Conservation (phyloP, 495 filamentous ascomycete species). For the Penicillium fimorum region DNA sequence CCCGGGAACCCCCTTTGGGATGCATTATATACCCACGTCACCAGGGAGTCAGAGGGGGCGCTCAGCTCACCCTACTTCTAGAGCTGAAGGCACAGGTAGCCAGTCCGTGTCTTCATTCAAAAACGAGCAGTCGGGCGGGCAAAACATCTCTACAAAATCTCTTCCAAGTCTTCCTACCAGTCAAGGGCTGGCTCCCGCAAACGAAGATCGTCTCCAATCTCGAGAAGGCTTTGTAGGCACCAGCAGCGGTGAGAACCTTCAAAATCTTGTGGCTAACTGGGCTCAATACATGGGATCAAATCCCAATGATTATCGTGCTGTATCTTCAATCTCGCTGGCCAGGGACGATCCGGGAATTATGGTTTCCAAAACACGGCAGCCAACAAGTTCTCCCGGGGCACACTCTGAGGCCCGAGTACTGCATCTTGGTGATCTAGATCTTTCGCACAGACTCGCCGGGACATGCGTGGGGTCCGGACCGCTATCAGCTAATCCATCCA, state of each 20-base stretch:
- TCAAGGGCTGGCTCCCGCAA: background rate
- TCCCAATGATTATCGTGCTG: conserved; percentile 7
- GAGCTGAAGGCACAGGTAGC: background rate
- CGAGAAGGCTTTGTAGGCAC: background rate
- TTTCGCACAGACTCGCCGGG: conserved; percentile 32
- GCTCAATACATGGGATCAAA: conserved; percentile 14
- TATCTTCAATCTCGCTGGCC: conserved; percentile 26
- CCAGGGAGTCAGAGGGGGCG: conserved; percentile 6
- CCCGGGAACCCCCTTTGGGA: conserved; percentile 13
- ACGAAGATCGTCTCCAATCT: background rate
- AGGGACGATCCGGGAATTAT: conserved; percentile 20
- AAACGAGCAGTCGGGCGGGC: background rate
- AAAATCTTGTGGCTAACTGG: conserved; percentile 17
- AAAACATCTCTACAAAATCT: conserved; percentile 4
- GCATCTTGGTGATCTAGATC: conserved; percentile 37
- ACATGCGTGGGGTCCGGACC: conserved; percentile 24
- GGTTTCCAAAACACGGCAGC: conserved; percentile 31
- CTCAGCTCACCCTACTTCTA: background rate
- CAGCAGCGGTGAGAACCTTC: conserved; percentile 11
- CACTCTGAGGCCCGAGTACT: conserved; percentile 24
- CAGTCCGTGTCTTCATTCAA: background rate
- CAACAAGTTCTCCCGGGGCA: conserved; percentile 9
- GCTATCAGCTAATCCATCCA: conserved; percentile 25
- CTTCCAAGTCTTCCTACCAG: conserved; percentile 12
- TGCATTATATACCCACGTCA: conserved; percentile 21